These are phyloP conservation scores for Trichoderma gamsii DNA, from an alignment of 495 filamentous ascomycete genomes.

Conservation along the genomic window DNA sequence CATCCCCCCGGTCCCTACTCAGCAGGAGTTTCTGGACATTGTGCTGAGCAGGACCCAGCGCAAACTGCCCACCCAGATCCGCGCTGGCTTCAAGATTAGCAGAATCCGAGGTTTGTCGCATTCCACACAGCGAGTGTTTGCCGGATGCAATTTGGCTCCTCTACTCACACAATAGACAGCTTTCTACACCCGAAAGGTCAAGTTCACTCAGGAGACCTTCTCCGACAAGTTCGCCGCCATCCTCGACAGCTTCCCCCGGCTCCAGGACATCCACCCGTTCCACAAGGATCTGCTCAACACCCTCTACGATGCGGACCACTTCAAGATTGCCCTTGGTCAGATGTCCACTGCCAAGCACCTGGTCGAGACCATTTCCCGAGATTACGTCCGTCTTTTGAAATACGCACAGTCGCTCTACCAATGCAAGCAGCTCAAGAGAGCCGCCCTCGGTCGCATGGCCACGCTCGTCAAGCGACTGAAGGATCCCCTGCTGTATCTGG, in stretches of 20 bases:
- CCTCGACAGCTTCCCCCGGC: constrained; percentile 86
- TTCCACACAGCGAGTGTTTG: neutral
- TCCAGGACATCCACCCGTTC: constrained; percentile 96
- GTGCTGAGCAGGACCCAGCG: constrained; percentile 92
- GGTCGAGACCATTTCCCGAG: constrained; percentile 89
- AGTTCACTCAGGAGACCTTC: constrained; percentile 97
- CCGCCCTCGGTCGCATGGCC: constrained; percentile 76
- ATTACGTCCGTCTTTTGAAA: constrained; percentile 82
- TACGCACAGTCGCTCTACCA: constrained; percentile 90
- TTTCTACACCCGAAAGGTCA: constrained; percentile 97
- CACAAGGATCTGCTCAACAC: constrained; percentile 57
- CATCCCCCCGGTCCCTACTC: constrained; percentile 87
- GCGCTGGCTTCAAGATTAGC: constrained; percentile 91
- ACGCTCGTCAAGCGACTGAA: constrained; percentile 90
- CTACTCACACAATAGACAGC: constrained; percentile 37
- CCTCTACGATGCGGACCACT: constrained; percentile 93
- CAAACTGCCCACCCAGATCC: constrained; percentile 90
- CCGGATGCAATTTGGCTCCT: neutral
- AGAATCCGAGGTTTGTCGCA: constrained; percentile 63
- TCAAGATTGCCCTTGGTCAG: constrained; percentile 92
- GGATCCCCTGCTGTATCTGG: constrained; percentile 89
- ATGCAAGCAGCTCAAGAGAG: constrained; percentile 48
- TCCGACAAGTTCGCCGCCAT: constrained; percentile 88
- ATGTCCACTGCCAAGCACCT: constrained; percentile 92
- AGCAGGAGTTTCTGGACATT: constrained; percentile 94